phyloP scores from a whole-genome alignment of 192 early-diverging fungal genomes.

The Backusella mclennaniae region DNA sequence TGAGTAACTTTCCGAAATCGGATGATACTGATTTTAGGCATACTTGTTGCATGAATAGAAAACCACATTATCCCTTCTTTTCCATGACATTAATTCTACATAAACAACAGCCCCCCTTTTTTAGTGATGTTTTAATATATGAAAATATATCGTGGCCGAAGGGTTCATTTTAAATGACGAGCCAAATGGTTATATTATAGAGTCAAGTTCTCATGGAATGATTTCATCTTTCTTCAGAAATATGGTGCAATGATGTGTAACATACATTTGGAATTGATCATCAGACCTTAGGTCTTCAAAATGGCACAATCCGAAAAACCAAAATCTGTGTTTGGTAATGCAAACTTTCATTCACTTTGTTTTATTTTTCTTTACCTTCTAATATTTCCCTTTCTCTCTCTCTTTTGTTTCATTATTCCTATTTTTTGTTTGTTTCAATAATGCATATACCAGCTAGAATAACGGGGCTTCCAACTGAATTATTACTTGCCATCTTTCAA shows the following conservation, averaged over 20 bases:
- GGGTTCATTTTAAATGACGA: background rate
- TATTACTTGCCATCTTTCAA: background rate
- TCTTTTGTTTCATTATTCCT: background rate
- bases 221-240: background rate
- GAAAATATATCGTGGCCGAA: background rate
- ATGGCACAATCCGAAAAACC: background rate
- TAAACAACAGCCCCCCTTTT: background rate
- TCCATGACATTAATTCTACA: background rate
- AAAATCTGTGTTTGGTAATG: background rate
- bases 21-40: background rate
- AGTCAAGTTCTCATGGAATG: background rate
- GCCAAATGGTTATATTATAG: background rate
- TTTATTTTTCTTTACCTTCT: background rate
- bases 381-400: background rate
- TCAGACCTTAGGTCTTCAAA: background rate
- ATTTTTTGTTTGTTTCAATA: background rate
- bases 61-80: background rate
- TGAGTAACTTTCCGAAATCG: background rate
- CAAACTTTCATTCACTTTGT: background rate
- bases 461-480: background rate
- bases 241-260: conserved; percentile 7
- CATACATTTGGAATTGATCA: background rate
- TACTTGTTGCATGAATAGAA: background rate
- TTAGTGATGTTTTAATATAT: background rate
- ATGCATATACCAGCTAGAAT: background rate